Evolutionary conservation across 1,139 yeast species (phyloP).

Genomic region (Blastobotrys persicus): DNA sequence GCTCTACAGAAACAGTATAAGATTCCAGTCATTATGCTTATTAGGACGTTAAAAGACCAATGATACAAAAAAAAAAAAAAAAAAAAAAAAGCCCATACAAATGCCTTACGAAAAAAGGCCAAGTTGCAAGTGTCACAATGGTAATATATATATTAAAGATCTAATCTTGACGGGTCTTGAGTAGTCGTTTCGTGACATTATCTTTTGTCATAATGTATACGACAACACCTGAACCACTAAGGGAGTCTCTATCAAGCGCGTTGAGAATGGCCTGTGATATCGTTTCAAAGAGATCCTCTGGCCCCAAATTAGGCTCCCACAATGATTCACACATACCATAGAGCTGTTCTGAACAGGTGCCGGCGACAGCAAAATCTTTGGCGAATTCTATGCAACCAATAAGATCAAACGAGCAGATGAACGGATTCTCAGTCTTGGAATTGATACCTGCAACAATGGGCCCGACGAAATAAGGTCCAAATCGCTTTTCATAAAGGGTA

Average conservation of each 20-base stretch:
- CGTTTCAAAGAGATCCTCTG: conserved; percentile 95
- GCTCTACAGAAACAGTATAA: no score
- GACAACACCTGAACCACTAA: conserved; percentile 98
- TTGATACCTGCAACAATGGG: conserved; percentile 96
- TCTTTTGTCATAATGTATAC: conserved; percentile 93
- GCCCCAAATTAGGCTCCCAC: conserved; percentile 88
- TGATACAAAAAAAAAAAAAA: no score
- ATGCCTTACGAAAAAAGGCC: no score
- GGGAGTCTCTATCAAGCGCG: conserved; percentile 96
- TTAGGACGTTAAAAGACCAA: no score
- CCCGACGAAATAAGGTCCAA: conserved; percentile 96
- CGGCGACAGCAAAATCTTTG: conserved; percentile 93
- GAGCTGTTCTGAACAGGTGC: conserved; percentile 93
- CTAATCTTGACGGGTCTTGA: conserved; percentile 92
- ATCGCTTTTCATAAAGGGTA: conserved; percentile 80
- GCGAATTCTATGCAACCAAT: conserved; percentile 97
- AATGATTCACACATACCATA: conserved; percentile 99
- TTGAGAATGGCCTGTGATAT: conserved; percentile 90
- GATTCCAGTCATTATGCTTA: no score
- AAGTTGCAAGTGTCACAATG: no score
- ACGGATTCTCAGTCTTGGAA: conserved; percentile 78
- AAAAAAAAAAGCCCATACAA: no score
- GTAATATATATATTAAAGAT: background rate
- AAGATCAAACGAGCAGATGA: conserved; percentile 91
- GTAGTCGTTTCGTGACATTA: conserved; percentile 78